Conservation (phyloP, 2,329 filamentous ascomycete genomes). For the Aspergillus versicolor region DNA sequence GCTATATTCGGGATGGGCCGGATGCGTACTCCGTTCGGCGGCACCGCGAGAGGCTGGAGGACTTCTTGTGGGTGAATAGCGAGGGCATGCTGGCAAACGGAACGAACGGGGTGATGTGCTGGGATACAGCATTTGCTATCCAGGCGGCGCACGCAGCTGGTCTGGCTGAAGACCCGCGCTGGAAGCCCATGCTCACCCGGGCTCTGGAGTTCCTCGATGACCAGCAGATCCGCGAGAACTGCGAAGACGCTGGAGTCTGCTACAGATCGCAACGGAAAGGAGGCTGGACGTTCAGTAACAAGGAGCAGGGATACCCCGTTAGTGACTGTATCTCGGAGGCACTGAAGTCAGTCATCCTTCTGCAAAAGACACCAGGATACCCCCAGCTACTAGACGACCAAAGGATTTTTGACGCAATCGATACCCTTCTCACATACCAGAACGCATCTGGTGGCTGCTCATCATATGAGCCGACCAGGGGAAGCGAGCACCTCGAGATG, state of each 20-base stretch:
- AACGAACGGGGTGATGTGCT: slow-evolving; percentile 94
- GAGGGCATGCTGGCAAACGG: slow-evolving; percentile 95
- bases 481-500: slow-evolving; percentile 73
- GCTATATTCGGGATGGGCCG: slow-evolving; percentile 81
- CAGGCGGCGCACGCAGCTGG: slow-evolving; percentile 78
- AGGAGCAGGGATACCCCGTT: slow-evolving; percentile 88
- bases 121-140: slow-evolving; percentile 91
- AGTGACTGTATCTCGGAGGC: slow-evolving; percentile 93
- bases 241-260: slow-evolving; percentile 71
- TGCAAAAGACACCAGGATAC: slow-evolving; percentile 76
- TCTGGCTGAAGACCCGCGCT: slow-evolving; percentile 72
- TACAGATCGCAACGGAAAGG: slow-evolving; percentile 91
- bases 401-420: slow-evolving; percentile 81
- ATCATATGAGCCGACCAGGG: slow-evolving; percentile 83
- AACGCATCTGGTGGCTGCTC: slow-evolving; percentile 85
- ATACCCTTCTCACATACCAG: slow-evolving; percentile 88
- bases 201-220: slow-evolving; percentile 83
- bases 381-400: slow-evolving; percentile 73
- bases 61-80: slow-evolving; percentile 86
- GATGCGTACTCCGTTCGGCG: slow-evolving; percentile 68
- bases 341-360: slow-evolving; percentile 77
- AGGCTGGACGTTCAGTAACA: slow-evolving; percentile 93
- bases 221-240: slow-evolving; percentile 86
- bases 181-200: slow-evolving; percentile 77
- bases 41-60: slow-evolving; percentile 77